Conservation (phyloP, 1,139 yeast species). For the Saccharomyces hybrid region DNA sequence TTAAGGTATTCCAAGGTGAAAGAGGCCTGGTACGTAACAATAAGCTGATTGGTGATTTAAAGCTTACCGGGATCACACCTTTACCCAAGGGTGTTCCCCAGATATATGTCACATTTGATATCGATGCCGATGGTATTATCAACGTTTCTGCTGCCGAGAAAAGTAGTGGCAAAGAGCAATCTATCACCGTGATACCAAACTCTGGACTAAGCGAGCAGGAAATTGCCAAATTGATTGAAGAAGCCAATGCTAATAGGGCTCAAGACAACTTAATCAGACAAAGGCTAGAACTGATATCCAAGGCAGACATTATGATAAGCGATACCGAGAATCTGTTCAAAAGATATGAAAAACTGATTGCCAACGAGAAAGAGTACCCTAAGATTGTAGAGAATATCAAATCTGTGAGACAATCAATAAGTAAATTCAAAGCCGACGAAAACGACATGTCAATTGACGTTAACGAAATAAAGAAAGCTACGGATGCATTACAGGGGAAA, state of each 20-base stretch:
- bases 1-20: slow-evolving; percentile 74
- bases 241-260: slow-evolving; percentile 32
- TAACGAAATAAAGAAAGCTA: slow-evolving; percentile 35
- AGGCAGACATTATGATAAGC: slow-evolving; percentile 49
- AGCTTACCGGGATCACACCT: slow-evolving; percentile 57
- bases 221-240: slow-evolving; percentile 48
- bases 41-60: slow-evolving; percentile 64
- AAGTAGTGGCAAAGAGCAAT: slow-evolving; percentile 46
- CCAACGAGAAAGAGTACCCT: slow-evolving; percentile 35
- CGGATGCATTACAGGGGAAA: slow-evolving; percentile 44
- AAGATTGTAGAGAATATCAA: slow-evolving; percentile 26
- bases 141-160: slow-evolving; percentile 66
- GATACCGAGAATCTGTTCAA: slow-evolving; percentile 48
- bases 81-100: slow-evolving; percentile 75
- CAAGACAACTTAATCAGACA: slow-evolving; percentile 31
- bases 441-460: slow-evolving; percentile 29
- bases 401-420: slow-evolving; percentile 29
- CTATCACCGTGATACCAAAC: slow-evolving; percentile 65
- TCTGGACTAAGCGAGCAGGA: slow-evolving; percentile 62
- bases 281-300: slow-evolving; percentile 31
- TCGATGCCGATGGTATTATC: slow-evolving; percentile 78
- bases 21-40: slow-evolving; percentile 66
- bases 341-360: slow-evolving; percentile 37
- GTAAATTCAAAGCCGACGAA: slow-evolving; percentile 39
- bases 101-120: slow-evolving; percentile 63